Base-by-base conservation (phyloP, 306 rosid species). In the Quercus bicolor region DNA sequence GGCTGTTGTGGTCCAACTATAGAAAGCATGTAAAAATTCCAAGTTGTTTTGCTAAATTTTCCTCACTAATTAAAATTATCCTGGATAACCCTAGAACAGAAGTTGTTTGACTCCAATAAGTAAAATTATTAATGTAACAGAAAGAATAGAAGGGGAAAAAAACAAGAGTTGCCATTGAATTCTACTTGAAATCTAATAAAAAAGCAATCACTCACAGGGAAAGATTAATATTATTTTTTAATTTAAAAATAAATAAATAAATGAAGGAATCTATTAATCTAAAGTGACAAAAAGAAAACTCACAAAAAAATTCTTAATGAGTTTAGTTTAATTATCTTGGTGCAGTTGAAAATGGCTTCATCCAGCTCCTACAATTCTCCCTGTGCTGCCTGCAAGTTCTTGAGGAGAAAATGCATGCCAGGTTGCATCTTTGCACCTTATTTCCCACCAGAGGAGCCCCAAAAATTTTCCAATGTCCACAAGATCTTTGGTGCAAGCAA, bases 361-460 rank as follows among this genome's bases (percentile, higher is more conserved):
- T 87, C 93, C 51, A 91, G 95, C 86, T 80, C 94, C 28, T 93
- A 93, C 84, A 91, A 88, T 56, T 91, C 94, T 7, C 99, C 98
- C 1, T 93, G 99, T 70, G 99, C 98, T 6, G 99, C 98, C 75
- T 95, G 99, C 94, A 95, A 95, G 80, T 95, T 95, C 86, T 73
- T 95, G 86, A 75, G 99, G 79, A 86, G 97, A 68, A 95, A 95
- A 74, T 95, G 99, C 93, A 90, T 91, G 88, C 92, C 96, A 8
- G 97, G 94, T 4, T 95, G 99, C 91, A 90, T 95, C n/a, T 95
- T 95, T 78, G 97, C 99, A 4, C 97, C 98, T 0, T 93, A 93
- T 77, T 95, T 95, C 76, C 99, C 99, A 23, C 99, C 99, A 1
- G 99, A 95, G 83, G 99, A 95, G 85, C 98, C 99, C 21, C 98